phyloP scores from a whole-genome alignment of 2,329 filamentous ascomycete genomes.

The Cadophora sp. region DNA sequence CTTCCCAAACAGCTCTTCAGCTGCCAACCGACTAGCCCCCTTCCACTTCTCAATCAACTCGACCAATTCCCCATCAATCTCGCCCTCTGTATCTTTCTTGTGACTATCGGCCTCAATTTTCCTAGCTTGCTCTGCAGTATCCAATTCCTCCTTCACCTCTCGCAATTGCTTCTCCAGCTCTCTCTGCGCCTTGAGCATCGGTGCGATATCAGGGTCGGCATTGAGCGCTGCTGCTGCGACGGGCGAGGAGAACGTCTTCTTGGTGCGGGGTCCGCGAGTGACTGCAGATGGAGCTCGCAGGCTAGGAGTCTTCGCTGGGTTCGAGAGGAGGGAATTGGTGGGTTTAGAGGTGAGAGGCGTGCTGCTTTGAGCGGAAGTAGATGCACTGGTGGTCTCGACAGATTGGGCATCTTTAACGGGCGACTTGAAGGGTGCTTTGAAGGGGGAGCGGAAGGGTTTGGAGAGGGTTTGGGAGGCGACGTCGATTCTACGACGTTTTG shows the following conservation, averaged over 20 bases:
- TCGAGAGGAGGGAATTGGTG: conserved; percentile 28
- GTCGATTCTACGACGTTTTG: conserved; percentile 70
- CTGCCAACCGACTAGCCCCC: conserved; percentile 63
- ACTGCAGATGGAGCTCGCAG: conserved; percentile 21
- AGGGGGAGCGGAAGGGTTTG: conserved; percentile 76
- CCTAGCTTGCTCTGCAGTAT: conserved; percentile 58
- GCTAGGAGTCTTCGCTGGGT: conserved; percentile 16
- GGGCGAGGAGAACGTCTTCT: conserved; percentile 43
- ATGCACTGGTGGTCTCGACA: not conserved
- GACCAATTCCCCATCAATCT: conserved; percentile 63
- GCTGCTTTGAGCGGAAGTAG: not conserved
- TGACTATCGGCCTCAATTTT: conserved; percentile 52
- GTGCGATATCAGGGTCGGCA: conserved; percentile 44
- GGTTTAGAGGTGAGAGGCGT: conserved; percentile 17
- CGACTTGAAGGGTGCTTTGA: conserved; percentile 54
- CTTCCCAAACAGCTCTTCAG: conserved; percentile 69
- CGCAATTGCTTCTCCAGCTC: conserved; percentile 44
- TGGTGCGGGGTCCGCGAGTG: conserved; percentile 24
- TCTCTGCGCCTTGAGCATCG: conserved; percentile 43
- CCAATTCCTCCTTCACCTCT: conserved; percentile 50
- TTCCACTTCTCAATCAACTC: conserved; percentile 67
- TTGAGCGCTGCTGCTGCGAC: conserved; percentile 43
- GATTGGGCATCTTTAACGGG: conserved; percentile 27
- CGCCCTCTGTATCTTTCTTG: conserved; percentile 51
- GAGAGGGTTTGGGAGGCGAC: conserved; percentile 63